phyloP scores from a whole-genome alignment of 805 yeast species.

The Lipomyces lipofer region DNA sequence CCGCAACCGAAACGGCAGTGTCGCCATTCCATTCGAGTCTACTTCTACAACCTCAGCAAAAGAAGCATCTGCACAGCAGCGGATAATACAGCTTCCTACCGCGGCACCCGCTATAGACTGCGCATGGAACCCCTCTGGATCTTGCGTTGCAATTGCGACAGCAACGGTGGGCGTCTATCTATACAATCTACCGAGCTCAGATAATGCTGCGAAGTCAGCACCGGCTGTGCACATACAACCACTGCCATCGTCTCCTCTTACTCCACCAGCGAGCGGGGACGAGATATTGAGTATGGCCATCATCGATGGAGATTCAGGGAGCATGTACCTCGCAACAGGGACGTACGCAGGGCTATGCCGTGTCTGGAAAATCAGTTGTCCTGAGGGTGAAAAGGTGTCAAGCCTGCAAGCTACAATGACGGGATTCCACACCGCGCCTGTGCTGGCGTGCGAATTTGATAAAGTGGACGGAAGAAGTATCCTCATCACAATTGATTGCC shows the following conservation, averaged over 20 bases:
- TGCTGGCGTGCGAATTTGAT: constrained; percentile 20
- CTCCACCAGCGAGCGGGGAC: too few species aligned
- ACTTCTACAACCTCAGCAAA: not conserved
- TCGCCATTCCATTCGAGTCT: too few species aligned
- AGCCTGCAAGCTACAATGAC: not conserved
- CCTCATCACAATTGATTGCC: constrained; percentile 23
- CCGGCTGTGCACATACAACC: not conserved
- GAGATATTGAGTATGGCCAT: not conserved
- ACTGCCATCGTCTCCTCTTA: too few species aligned
- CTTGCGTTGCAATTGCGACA: constrained; percentile 12
- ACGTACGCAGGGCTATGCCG: constrained; percentile 16
- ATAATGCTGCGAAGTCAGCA: constrained; percentile 1
- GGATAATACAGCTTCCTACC: not conserved
- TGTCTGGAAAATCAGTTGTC: constrained; percentile 7
- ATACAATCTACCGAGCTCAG: constrained; percentile 1
- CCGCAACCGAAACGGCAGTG: constrained; percentile 7
- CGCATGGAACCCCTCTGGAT: constrained; percentile 20
- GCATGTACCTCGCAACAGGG: constrained; percentile 14
- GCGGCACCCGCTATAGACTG: constrained; percentile 12
- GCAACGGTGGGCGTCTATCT: not conserved
- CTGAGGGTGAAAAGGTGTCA: not conserved
- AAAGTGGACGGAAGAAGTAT: constrained; percentile 24
- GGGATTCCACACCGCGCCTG: constrained; percentile 16
- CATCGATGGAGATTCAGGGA: not conserved
- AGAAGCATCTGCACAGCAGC: too few species aligned